Evolutionary conservation across 805 yeast genomes (phyloP), one percentile per base, ranked within the genome.

Genomic region (Sungouiozyma ichnusensis): DNA sequence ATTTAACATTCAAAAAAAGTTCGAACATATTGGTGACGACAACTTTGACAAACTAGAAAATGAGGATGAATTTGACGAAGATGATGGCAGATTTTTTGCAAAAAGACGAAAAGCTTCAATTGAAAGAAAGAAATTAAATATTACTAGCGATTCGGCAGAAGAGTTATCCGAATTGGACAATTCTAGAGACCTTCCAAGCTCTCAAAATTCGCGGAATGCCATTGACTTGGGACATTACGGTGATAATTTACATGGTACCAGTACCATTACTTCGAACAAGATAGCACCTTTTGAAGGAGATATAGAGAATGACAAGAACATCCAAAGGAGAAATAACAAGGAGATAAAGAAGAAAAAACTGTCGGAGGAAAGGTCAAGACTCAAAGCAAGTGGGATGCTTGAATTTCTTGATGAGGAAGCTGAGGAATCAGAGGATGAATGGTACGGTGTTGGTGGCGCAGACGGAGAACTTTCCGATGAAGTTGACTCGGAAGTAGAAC

Each of bases 391-490:
- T 44, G 88, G 88, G 2, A 49, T 78, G 16, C 69, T 69, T 41
- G 68, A 73, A 19, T 71, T 85, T 41, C 67, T 84, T 57, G 90
- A 85, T 52, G 79, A 81, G 38, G 92, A 84, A 65, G 94, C 94
- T 36, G 87, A 76, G 50, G 94, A 85, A 64, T 82, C 92, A 32
- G 94, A 85, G 46, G 94, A 85, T 67, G 94, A 85, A 65, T 85
- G 86, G 84, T 73, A 73, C 39, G 94, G 92, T 3, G 52, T 81
- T 38, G 92, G 90, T 48, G 94, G 94, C 45, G 66, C 55, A 4
- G 88, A 81, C 50, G 82, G 79, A 9, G 69, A 67, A 40, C 48
- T 51, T n/a, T 54, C 62, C 3, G 68, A 66, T 37, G 75, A 66
- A 35, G 81, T 78, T 40, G 76, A 83, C 56, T 76, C 85, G 19